A percentile compares a stretch with the other conserved stretches of the same genome.
These are phyloP conservation scores for Grosmannia clavigera DNA, from an alignment of 2,329 filamentous ascomycete species.

Conservation along the genomic window DNA sequence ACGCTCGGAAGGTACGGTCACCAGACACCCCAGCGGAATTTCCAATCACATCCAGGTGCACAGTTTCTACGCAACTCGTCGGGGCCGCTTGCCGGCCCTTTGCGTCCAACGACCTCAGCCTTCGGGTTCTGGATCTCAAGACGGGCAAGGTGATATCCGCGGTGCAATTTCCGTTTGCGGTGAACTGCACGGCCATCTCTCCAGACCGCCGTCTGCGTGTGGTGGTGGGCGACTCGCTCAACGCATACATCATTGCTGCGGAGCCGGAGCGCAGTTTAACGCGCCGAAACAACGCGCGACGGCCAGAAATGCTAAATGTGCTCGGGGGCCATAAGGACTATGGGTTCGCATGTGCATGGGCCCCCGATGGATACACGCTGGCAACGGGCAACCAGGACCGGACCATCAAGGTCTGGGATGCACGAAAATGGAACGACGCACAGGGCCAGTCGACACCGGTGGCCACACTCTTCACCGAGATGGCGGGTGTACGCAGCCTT, in stretches of 20 bases:
- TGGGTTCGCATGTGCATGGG: constrained; percentile 70
- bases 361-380: constrained; percentile 61
- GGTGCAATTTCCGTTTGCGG: constrained; percentile 41
- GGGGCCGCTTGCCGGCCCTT: constrained; percentile 46
- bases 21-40: constrained; percentile 38
- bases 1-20: constrained; percentile 34
- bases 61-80: constrained; percentile 36
- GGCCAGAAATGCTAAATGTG: constrained; percentile 33
- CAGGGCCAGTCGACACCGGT: constrained; percentile 35
- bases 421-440: constrained; percentile 51
- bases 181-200: constrained; percentile 64
- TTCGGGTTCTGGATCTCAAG: constrained; percentile 45
- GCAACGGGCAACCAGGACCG: constrained; percentile 70
- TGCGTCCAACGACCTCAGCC: constrained; percentile 47
- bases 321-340: constrained; percentile 56
- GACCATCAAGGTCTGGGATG: constrained; percentile 63
- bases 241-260: constrained; percentile 56
- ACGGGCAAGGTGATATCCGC: constrained; percentile 46
- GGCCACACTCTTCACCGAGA: constrained; percentile 46
- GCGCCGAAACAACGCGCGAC: constrained; percentile 7
- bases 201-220: constrained; percentile 59
- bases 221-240: constrained; percentile 56
- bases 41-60: constrained; percentile 54
- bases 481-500: constrained; percentile 57
- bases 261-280: constrained; percentile 37